These are phyloP conservation scores for Hanseniaspora guilliermondii DNA, from an alignment of 805 yeast species.

Conservation along the genomic window DNA sequence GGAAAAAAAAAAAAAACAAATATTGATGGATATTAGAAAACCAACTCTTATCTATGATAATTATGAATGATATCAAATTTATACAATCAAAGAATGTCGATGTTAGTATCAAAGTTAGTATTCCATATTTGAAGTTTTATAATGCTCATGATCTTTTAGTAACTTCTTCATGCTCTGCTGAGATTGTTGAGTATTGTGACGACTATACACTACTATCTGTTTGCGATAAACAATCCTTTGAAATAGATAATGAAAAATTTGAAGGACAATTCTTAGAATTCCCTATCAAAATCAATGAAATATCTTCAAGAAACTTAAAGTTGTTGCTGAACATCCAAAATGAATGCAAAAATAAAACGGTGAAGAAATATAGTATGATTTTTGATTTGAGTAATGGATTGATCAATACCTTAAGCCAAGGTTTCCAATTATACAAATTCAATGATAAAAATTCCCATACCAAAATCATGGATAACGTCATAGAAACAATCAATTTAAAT, in stretches of 20 bases:
- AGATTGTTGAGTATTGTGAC: background rate
- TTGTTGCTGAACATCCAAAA: background rate
- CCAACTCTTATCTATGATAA: background rate
- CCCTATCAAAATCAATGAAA: background rate
- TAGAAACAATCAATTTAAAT: background rate
- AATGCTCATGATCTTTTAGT: background rate
- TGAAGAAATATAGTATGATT: background rate
- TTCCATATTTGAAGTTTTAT: background rate
- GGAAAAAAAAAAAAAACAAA: background rate
- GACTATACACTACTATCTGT: background rate
- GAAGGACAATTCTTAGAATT: background rate
- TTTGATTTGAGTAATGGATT: background rate
- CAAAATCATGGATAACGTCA: background rate
- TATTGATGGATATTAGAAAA: background rate
- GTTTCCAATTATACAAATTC: constrained; percentile 2
- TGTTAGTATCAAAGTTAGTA: background rate
- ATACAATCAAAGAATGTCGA: background rate
- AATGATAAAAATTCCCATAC: background rate
- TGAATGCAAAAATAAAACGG: background rate
- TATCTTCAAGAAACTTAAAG: constrained; percentile 6
- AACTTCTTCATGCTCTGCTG: background rate
- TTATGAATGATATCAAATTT: background rate
- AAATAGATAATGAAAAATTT: background rate
- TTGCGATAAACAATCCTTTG: background rate
- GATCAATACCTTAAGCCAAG: background rate